phyloP scores from a whole-genome alignment of 768 basidiomycete genomes.

The Boletus rubescentipes region DNA sequence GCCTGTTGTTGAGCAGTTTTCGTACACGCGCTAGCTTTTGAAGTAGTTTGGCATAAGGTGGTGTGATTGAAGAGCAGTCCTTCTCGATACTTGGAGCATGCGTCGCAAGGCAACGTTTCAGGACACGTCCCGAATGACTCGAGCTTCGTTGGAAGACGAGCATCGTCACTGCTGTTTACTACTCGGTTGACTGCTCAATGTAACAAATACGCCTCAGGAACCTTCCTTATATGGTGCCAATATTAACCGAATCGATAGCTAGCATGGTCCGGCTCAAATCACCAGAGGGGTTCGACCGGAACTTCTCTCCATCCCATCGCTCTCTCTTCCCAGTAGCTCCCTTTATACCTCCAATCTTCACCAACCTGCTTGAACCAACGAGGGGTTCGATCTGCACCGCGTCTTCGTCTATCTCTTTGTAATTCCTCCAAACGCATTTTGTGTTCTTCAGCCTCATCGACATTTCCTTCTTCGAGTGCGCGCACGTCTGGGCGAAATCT shows the following conservation, averaged over 20 bases:
- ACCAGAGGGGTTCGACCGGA: slow-evolving; percentile 60
- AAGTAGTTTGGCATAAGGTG: slow-evolving; percentile 75
- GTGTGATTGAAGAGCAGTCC: slow-evolving; percentile 74
- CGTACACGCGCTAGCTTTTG: slow-evolving; percentile 71
- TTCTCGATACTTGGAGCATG: slow-evolving; percentile 46
- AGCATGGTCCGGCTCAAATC: slow-evolving; percentile 7
- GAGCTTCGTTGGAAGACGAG: slow-evolving; percentile 19
- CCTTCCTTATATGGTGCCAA: not conserved
- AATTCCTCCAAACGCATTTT: slow-evolving; percentile 72
- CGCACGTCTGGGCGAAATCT: slow-evolving; percentile 79
- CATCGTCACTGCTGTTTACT: slow-evolving; percentile 10
- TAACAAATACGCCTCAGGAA: too few species aligned
- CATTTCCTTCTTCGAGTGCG: slow-evolving; percentile 74
- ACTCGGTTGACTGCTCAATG: not conserved
- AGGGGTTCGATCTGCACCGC: slow-evolving; percentile 58
- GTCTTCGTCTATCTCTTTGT: slow-evolving; percentile 70
- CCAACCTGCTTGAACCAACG: slow-evolving; percentile 73
- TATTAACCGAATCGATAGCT: too few species aligned
- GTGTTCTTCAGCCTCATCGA: slow-evolving; percentile 68
- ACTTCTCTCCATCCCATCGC: slow-evolving; percentile 59
- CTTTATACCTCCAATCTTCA: slow-evolving; percentile 73
- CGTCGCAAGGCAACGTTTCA: slow-evolving; percentile 37
- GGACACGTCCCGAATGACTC: slow-evolving; percentile 17
- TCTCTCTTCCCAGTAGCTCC: slow-evolving; percentile 84
- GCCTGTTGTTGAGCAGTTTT: slow-evolving; percentile 63